Conservation (phyloP, 192 early-diverging fungal genomes). For the Podila minutissima region DNA sequence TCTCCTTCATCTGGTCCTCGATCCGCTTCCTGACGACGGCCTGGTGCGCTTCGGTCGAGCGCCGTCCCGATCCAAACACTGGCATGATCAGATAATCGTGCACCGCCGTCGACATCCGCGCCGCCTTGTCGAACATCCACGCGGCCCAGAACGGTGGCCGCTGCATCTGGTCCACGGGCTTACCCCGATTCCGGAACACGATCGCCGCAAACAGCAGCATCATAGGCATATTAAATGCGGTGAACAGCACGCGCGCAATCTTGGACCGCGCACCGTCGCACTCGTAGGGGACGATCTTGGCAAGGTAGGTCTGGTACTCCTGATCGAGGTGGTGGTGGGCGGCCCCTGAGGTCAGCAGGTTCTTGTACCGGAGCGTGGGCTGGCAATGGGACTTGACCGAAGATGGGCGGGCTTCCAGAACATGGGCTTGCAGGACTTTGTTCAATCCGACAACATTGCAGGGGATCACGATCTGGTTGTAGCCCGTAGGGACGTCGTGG, state of each 20-base stretch:
- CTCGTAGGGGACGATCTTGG: constrained; percentile 30
- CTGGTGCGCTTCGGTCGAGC: constrained; percentile 12
- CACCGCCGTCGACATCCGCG: constrained; percentile 3
- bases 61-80: constrained; percentile 31
- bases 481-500: constrained; percentile 44
- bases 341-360: constrained; percentile 33
- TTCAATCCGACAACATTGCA: constrained; percentile 5
- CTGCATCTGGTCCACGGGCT: background rate
- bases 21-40: constrained; percentile 12
- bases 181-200: constrained; percentile 9
- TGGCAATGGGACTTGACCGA: constrained; percentile 35
- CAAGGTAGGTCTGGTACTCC: constrained; percentile 37
- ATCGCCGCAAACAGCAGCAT: constrained; percentile 17
- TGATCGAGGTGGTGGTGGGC: constrained; percentile 33
- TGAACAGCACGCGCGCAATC: constrained; percentile 17
- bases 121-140: constrained; percentile 18
- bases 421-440: constrained; percentile 31
- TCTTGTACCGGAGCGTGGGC: constrained; percentile 39
- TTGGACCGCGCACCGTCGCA: constrained; percentile 18
- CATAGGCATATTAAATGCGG: constrained; percentile 4
- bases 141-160: constrained; percentile 34
- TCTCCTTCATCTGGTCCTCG: background rate
- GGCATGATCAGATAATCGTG: constrained; percentile 20
- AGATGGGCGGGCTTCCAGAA: constrained; percentile 24
- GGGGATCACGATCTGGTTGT: constrained; percentile 48